These are phyloP conservation scores for Pseudohyphozyma bogoriensis DNA, from an alignment of 768 basidiomycete genomes.

Conservation along the genomic window DNA sequence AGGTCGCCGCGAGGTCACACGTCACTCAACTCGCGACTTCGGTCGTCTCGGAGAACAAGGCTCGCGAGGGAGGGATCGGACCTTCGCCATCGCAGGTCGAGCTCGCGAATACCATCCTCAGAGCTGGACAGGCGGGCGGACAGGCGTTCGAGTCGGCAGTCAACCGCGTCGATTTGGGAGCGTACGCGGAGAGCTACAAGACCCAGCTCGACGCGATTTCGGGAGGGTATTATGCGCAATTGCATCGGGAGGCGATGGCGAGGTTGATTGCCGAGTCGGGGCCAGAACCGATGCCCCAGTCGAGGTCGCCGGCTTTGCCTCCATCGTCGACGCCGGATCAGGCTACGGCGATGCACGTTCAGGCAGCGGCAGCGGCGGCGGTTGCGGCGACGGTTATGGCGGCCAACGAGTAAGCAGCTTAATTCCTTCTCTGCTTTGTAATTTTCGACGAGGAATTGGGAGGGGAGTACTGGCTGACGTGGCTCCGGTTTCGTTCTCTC, in stretches of 20 bases:
- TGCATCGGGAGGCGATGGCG: constrained; percentile 28
- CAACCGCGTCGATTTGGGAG: constrained; percentile 8
- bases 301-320: no score
- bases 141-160: neutral
- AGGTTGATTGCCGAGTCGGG: neutral
- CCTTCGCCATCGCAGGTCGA: neutral
- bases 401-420: constrained; percentile 25
- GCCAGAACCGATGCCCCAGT: no score
- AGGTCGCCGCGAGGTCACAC: constrained; percentile 10
- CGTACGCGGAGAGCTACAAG: constrained; percentile 26
- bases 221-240: constrained; percentile 26
- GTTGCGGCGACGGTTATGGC: constrained; percentile 29
- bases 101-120: neutral
- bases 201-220: constrained; percentile 25
- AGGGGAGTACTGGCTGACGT: constrained; percentile 16
- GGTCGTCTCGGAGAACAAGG: neutral
- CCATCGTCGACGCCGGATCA: neutral
- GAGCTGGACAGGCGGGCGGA: neutral
- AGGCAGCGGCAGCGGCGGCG: constrained; percentile 26
- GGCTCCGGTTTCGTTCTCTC: constrained; percentile 15
- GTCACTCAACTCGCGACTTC: neutral
- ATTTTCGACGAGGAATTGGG: no score
- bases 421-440: no score
- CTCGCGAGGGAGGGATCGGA: neutral
- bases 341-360: constrained; percentile 25